Evolutionary conservation across 2,329 filamentous ascomycete genomes (phyloP).

Genomic region (Venturia carpophila): DNA sequence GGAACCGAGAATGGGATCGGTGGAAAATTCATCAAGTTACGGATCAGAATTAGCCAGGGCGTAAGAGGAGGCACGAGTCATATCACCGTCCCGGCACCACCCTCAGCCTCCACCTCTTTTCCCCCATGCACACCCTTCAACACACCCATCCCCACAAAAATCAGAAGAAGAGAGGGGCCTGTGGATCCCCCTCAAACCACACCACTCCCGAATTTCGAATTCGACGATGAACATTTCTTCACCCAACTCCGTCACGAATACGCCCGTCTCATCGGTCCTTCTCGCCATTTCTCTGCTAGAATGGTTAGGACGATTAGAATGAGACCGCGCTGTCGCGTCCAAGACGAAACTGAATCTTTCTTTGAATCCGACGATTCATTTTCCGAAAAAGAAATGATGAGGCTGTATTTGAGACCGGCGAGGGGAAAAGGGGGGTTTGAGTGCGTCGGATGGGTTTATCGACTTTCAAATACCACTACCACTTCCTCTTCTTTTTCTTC

Average conservation of each 20-base stretch:
- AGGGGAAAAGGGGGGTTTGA: constrained; percentile 33
- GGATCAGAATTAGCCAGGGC: too few species aligned
- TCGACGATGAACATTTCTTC: constrained; percentile 31
- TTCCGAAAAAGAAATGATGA: constrained; percentile 34
- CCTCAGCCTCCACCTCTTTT: too few species aligned
- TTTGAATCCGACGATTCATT: too few species aligned
- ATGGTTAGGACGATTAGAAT: constrained; percentile 28
- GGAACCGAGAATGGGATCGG: background rate
- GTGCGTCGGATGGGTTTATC: constrained; percentile 39
- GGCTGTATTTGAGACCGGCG: constrained; percentile 29
- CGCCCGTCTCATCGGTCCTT: constrained; percentile 23
- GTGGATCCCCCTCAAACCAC: too few species aligned
- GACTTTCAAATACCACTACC: too few species aligned
- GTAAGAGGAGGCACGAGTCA: too few species aligned
- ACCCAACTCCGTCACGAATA: constrained; percentile 25
- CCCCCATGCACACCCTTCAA: too few species aligned
- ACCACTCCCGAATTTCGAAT: constrained; percentile 23
- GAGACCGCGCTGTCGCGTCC: background rate
- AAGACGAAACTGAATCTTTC: constrained; percentile 25
- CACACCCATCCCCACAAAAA: too few species aligned
- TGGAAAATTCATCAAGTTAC: too few species aligned
- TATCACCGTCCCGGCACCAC: too few species aligned
- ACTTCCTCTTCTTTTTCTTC: too few species aligned
- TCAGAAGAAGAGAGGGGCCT: too few species aligned
- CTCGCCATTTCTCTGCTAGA: constrained; percentile 27